These are phyloP conservation scores for Phytophthora sansomeana DNA, from an alignment of 352 stramenopile genomes.

Conservation along the genomic window DNA sequence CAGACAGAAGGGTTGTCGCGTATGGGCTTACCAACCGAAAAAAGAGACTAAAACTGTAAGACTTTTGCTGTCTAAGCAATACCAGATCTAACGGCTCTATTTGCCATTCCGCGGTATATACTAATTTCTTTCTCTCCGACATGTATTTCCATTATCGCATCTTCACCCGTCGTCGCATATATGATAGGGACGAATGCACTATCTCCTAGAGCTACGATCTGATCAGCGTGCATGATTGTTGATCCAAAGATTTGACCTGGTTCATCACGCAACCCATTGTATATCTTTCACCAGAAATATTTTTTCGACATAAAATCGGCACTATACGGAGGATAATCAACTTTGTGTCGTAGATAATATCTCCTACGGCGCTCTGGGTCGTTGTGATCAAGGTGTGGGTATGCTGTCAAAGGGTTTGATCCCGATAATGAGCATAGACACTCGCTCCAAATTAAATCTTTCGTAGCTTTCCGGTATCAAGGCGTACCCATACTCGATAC, in stretches of 20 bases:
- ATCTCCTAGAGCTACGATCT: too few species aligned
- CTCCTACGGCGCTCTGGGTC: too few species aligned
- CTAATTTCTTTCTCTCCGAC: conserved; percentile 34
- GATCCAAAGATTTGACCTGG: too few species aligned
- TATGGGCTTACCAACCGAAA: conserved; percentile 3
- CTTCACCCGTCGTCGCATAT: too few species aligned
- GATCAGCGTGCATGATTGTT: too few species aligned
- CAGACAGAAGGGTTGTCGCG: not conserved
- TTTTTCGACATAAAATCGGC: too few species aligned
- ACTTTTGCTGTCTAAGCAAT: conserved; percentile 3
- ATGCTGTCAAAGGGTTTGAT: conserved; percentile 4
- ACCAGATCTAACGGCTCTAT: conserved; percentile 24
- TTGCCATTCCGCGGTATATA: conserved; percentile 11
- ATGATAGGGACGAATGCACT: too few species aligned
- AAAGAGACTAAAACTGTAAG: not conserved
- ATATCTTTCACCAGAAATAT: too few species aligned
- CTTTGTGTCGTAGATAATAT: conserved; percentile 20
- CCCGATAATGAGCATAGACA: conserved; percentile 3
- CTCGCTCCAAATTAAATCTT: conserved; percentile 14
- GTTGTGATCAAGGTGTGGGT: not conserved
- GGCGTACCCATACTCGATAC: too few species aligned
- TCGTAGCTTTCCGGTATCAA: too few species aligned
- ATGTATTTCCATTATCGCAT: conserved; percentile 25
- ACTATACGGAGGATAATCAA: too few species aligned
- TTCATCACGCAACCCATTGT: too few species aligned